Evolutionary conservation across 164 flowering plant species (phyloP).

Genomic region (Nelumbo lutea): DNA sequence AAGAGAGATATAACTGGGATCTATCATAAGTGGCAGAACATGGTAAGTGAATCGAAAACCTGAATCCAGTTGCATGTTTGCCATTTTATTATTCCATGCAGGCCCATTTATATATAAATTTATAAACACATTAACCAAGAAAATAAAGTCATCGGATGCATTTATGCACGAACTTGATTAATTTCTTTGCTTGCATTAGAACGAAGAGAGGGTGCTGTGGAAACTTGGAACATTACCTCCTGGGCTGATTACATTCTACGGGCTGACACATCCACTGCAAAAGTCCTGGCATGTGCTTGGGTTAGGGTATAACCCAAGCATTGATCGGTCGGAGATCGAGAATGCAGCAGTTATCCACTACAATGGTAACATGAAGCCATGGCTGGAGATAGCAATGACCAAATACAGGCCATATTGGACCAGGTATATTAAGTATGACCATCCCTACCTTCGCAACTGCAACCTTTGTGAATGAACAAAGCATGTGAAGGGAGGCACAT

Average conservation of each 20-base stretch:
- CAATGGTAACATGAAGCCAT: constrained; percentile 99
- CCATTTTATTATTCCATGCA: not conserved
- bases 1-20: constrained; percentile 96
- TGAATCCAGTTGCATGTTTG: not conserved
- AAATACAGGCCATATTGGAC: constrained; percentile 90
- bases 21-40: constrained; percentile 97
- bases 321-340: constrained; percentile 73
- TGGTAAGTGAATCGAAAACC: constrained; percentile 45
- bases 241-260: constrained; percentile 90
- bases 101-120: not conserved
- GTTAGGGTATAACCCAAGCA: constrained; percentile 92
- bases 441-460: constrained; percentile 74
- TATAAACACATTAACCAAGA: not conserved
- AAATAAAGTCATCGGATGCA: too few species aligned
- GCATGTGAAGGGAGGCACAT: not conserved
- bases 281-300: constrained; percentile 99
- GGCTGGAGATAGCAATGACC: constrained; percentile 97
- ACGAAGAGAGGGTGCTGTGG: constrained; percentile 91
- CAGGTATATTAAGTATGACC: constrained; percentile 81
- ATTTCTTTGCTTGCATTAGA: constrained; percentile 34
- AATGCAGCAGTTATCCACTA: constrained; percentile 91
- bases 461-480: constrained; percentile 49
- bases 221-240: constrained; percentile 98
- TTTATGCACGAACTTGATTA: not conserved
- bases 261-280: constrained; percentile 78